Evolutionary conservation across 2,329 filamentous ascomycete species (phyloP).

Genomic region (Fusarium falciforme): DNA sequence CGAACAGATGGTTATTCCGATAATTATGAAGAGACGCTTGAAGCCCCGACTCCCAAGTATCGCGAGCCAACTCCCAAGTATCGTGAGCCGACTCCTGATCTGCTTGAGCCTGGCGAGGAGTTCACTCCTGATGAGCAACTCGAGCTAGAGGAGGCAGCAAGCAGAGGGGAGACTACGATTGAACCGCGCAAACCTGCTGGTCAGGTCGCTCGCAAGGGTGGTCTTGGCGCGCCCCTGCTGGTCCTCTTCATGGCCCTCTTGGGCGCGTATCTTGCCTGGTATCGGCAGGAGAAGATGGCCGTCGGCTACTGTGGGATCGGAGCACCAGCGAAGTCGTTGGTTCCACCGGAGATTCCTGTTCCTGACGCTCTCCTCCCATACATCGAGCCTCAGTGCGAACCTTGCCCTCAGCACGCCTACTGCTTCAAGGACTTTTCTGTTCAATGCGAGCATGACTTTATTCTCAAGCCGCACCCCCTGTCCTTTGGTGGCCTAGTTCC

Average conservation of each 20-base stretch:
- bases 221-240: conserved; percentile 73
- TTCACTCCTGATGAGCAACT: conserved; percentile 93
- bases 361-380: conserved; percentile 79
- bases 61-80: conserved; percentile 45
- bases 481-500: conserved; percentile 84
- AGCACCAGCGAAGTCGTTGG: conserved; percentile 64
- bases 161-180: conserved; percentile 61
- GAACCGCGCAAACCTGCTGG: conserved; percentile 56
- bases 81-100: conserved; percentile 49
- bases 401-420: conserved; percentile 89
- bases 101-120: conserved; percentile 82
- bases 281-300: conserved; percentile 93
- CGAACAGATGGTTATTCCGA: conserved; percentile 52
- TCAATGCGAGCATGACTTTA: conserved; percentile 86
- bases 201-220: conserved; percentile 53
- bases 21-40: conserved; percentile 51
- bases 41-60: conserved; percentile 40
- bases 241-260: conserved; percentile 78
- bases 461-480: conserved; percentile 86
- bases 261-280: conserved; percentile 81
- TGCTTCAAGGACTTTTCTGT: conserved; percentile 84
- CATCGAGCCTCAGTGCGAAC: conserved; percentile 85
- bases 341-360: conserved; percentile 64
- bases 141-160: conserved; percentile 77
- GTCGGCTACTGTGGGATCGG: conserved; percentile 95